Percentiles rank a stretch among this genome's conserved stretches.
These are phyloP conservation scores for Torrubiellomyces zombiae DNA, from an alignment of 2,329 filamentous ascomycete genomes.

Conservation along the genomic window DNA sequence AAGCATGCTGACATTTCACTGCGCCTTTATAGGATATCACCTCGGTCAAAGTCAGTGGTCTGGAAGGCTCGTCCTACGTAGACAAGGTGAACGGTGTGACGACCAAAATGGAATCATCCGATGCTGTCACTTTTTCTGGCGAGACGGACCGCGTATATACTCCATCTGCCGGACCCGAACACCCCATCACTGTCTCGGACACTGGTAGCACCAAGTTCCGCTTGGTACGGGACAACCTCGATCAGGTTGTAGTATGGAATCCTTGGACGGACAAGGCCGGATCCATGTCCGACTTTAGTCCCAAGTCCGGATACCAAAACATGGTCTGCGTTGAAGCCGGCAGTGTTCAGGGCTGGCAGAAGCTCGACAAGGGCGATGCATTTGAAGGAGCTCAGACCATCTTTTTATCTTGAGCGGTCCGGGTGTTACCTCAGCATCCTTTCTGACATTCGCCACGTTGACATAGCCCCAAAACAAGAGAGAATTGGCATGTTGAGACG, in stretches of 20 bases:
- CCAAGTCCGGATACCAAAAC: conserved; percentile 76
- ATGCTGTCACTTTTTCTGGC: conserved; percentile 49
- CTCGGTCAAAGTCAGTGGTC: conserved; percentile 53
- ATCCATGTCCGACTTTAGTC: conserved; percentile 71
- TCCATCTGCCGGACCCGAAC: conserved; percentile 42
- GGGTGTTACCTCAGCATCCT: too few species aligned
- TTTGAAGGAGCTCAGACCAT: conserved; percentile 47
- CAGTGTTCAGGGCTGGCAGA: conserved; percentile 65
- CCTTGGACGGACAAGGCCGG: conserved; percentile 79
- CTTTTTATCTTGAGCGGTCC: conserved; percentile 18
- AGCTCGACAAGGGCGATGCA: conserved; percentile 61
- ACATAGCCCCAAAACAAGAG: too few species aligned
- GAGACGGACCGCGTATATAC: conserved; percentile 86
- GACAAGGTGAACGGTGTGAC: conserved; percentile 64
- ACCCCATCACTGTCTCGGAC: conserved; percentile 43
- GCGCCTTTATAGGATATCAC: conserved; percentile 53
- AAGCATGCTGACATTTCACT: background rate
- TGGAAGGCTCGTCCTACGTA: conserved; percentile 58
- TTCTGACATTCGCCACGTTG: too few species aligned
- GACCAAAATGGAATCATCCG: conserved; percentile 46
- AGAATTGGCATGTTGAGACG: too few species aligned
- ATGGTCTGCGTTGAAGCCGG: conserved; percentile 95
- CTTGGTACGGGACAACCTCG: conserved; percentile 68
- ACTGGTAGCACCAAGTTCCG: conserved; percentile 49
- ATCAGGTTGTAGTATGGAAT: conserved; percentile 92